phyloP scores from a whole-genome alignment of 257 asterid species.

The Rauvolfia tetraphylla region DNA sequence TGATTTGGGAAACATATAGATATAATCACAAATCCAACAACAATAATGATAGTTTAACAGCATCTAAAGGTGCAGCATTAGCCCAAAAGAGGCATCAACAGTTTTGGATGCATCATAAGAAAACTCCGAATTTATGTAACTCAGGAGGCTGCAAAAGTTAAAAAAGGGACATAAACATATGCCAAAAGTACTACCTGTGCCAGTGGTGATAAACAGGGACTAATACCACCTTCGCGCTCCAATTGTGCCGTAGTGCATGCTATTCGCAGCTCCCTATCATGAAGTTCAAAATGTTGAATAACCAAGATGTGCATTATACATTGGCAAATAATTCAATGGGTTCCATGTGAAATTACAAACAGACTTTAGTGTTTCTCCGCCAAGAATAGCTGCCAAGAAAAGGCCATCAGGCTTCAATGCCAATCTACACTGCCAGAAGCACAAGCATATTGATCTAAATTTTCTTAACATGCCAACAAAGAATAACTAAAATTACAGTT shows the following conservation, averaged over 20 bases:
- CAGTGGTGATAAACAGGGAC: conserved; percentile 92
- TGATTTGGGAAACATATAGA: not conserved
- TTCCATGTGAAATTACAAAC: not conserved
- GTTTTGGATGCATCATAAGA: not conserved
- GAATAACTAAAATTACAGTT: conserved; percentile 4
- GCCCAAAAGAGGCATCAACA: not conserved
- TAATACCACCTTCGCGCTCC: conserved; percentile 98
- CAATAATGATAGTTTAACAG: not conserved
- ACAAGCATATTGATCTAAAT: conserved; percentile 12
- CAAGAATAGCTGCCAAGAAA: conserved; percentile 89
- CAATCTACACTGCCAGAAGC: conserved; percentile 70
- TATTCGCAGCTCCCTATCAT: conserved; percentile 78
- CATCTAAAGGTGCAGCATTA: not conserved
- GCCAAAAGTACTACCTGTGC: conserved; percentile 60
- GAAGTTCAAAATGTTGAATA: conserved; percentile 11
- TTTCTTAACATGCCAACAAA: not conserved
- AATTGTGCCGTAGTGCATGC: conserved; percentile 94
- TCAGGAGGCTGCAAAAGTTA: not conserved
- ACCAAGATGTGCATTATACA: not conserved
- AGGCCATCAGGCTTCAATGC: conserved; percentile 96
- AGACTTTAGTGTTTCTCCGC: conserved; percentile 91
- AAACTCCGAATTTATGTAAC: not conserved
- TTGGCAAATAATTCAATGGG: conserved; percentile 2
- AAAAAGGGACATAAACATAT: not conserved
- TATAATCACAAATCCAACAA: not conserved